A percentile compares a stretch with the other conserved stretches of the same genome.
Conservation (phyloP, 495 filamentous ascomycete species). For the Aspergillus biplanus region DNA sequence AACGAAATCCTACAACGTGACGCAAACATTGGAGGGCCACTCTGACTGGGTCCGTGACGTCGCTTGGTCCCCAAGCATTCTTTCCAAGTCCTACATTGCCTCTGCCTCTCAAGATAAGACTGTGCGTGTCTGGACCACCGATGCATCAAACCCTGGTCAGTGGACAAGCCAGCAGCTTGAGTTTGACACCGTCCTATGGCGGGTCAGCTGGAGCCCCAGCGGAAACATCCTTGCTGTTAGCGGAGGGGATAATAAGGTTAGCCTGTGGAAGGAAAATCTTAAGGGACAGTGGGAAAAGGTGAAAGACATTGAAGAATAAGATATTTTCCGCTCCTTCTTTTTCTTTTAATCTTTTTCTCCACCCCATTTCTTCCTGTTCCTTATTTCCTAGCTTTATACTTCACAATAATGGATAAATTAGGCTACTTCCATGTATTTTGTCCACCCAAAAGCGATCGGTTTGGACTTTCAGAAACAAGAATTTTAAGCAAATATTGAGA, state of each 20-base stretch:
- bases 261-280: constrained; percentile 62
- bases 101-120: constrained; percentile 95
- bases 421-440: constrained; percentile 11
- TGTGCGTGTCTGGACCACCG: constrained; percentile 92
- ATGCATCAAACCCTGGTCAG: constrained; percentile 60
- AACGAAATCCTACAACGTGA: constrained; percentile 56
- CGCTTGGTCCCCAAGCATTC: constrained; percentile 90
- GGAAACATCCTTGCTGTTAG: constrained; percentile 95
- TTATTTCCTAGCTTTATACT: constrained; percentile 14
- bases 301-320: constrained; percentile 90
- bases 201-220: constrained; percentile 96
- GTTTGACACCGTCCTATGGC: constrained; percentile 90
- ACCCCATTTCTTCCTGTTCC: constrained; percentile 9
- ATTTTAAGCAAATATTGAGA: neutral
- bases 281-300: constrained; percentile 88
- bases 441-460: constrained; percentile 5
- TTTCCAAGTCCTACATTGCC: constrained; percentile 95
- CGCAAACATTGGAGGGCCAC: constrained; percentile 71
- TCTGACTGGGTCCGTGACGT: constrained; percentile 98
- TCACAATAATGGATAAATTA: constrained; percentile 17
- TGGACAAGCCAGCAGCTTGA: constrained; percentile 84
- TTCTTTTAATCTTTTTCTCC: constrained; percentile 24
- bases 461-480: constrained; percentile 4
- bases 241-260: constrained; percentile 95
- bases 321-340: constrained; percentile 21